Base-by-base conservation (phyloP, 2,329 filamentous ascomycete species). In the Colletotrichum truncatum region DNA sequence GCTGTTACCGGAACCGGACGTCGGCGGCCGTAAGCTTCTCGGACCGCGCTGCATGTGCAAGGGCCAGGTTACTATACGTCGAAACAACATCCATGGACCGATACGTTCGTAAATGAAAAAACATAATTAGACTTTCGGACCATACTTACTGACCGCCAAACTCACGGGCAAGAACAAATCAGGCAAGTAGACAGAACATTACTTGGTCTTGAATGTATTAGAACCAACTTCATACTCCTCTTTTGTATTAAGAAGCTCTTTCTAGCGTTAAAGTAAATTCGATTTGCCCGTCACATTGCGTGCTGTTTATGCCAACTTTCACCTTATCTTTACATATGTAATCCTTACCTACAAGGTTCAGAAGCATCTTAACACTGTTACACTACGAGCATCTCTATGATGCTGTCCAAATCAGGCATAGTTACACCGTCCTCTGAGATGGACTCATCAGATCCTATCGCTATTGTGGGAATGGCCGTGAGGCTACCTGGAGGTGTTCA, bases 381-480 rank as follows among this genome's bases (percentile, higher is more conserved):
- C 26, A 49, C 21, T 49, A 25, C 26, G 9, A 49, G 32, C 30
- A 25, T 16, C 32, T 49, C 10, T 12, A 62, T 16, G n/a, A 62
- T 54, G 58, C 32, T 39, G 9, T n/a, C 51, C 36, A 57, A 39
- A 4, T 32, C 59, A n/a, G 59, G 59, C 26, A 16, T 16, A 11
- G 18, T 43, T 11, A 63, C 59, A 43, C 52, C 52, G 26, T 63
- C 59, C n/a, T 59, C 46, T 7, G 56, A 59, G 36, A 59, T 52
- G 46, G 56, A 52, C 25, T 10, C 36, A 6, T 62, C 58, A 11
- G 39, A 48, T n/a, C 73, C 75, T 14, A 72, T 77, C 23, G 75
- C 75, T 26, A 73, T 77, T 21, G 65, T 73, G 10, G 75, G 75
- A 10, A 74, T 76, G 64, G 76, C 68, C 2, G 58, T 75, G 53